Evolutionary conservation across 2,329 filamentous ascomycete genomes (phyloP), one percentile per base, ranked within the genome.

Genomic region (Pseudogymnoascus destructans): DNA sequence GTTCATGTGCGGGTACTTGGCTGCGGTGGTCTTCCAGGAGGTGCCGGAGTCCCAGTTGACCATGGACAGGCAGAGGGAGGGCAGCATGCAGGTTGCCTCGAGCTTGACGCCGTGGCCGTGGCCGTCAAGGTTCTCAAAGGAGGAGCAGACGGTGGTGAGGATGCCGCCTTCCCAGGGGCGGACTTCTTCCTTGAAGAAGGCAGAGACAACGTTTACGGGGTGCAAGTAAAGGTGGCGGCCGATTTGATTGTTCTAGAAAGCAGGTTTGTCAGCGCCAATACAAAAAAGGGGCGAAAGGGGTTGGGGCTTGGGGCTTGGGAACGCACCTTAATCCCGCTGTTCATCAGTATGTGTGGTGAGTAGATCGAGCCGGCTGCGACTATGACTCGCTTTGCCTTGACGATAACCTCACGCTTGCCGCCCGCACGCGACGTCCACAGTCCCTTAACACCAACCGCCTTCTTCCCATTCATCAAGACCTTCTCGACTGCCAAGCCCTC

Each of bases 171-270:
- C 82, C 84, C 85, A 88, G 0, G 83, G 82, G n/a, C 77, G 78
- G 17, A 84, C 77, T 33, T 87, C 83, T 60, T 89, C 77, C 30
- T 85, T 76, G 70, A 85, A 90, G n/a, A 84, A 75, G 1, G 79
- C 86, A 3, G 70, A 69, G 5, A 83, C 65, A 7, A 76, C 68
- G 66, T 77, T 78, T 66, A 83, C 84, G 1, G 90, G 92, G 67
- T 97, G 92, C 0, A 95, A 71, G 65, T 93, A 77, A 3, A 96
- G 79, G 65, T 96, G 88, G 6, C 78, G 79, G 23, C 92, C 92
- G 62, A 96, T 85, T 59, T 95, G 84, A 3, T 77, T 77, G 68
- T 95, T 95, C 74, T 68, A 36, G 3, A 21, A n/a, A 8, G 10
- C 9, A 13, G 25, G 2, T 23, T 36, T 25, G n/a, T 52, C n/a